Evolutionary conservation across 129 eudicot genomes (phyloP), one percentile per base, ranked within the genome.

Genomic region (Helichrysum umbraculigerum): DNA sequence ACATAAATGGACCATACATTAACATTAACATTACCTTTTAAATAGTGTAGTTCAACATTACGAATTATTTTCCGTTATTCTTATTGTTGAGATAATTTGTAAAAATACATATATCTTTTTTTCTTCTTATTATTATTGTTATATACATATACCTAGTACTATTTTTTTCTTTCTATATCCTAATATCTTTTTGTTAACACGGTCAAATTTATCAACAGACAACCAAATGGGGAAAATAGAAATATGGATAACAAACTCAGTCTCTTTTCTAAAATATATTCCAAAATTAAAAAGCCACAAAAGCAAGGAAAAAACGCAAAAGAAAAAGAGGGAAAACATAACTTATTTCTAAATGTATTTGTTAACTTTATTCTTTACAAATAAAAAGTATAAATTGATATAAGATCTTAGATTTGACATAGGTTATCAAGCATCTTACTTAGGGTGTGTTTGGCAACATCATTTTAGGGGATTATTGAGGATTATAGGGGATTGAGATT

Each of bases 281-380:
- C 83, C 83, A 80, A 42, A 66, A 28, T 79, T 41, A 32, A 73
- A 80, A 80, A 76, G 73, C 71, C 34, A 63, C 74, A 80, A 80
- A 80, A 80, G 75, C 60, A 66, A 63, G 42, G 44, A 64, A 71
- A 65, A 32, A 37, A 57, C 61, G 56, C 70, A 68, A 57, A 80
- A 80, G 83, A 66, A 73, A 80, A 80, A 80, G 79, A 73, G 29
- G 83, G 67, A 64, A 79, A 73, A 28, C 68, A 71, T 73, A 64
- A 72, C 51, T 51, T 72, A 79, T 79, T 20, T 30, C 32, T 59
- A 34, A 33, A 54, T 10, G 14, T 15, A 57, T 37, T 57, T 68
- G 17, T 60, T 25, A 2, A 54, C 34, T 25, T 44, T 63, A 17
- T 75, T 14, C n/a, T 17, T 21, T 17, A 63, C 28, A 47, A 12